phyloP scores from a whole-genome alignment of 2,329 filamentous ascomycete species.

The Eutypella sp. region DNA sequence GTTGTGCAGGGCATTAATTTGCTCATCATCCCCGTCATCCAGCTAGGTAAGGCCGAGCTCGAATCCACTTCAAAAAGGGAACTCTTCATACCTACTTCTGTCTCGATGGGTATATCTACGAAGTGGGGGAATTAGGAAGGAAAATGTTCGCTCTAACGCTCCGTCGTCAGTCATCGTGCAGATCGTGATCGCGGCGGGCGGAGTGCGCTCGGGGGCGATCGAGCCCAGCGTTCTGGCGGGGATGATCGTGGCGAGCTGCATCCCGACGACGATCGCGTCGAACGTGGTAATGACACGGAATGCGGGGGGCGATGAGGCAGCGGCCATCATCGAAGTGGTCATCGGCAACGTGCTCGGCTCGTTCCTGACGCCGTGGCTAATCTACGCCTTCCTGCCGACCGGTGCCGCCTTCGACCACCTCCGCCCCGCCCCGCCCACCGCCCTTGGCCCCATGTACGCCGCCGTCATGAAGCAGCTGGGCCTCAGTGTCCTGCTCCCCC shows the following conservation, averaged over 20 bases:
- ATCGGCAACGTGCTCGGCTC: slow-evolving; percentile 65
- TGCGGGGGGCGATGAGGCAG: slow-evolving; percentile 62
- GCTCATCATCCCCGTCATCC: slow-evolving; percentile 58
- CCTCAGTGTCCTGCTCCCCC: slow-evolving; percentile 60
- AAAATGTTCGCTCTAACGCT: too few relatives aligned
- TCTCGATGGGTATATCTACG: too few relatives aligned
- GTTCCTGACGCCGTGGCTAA: slow-evolving; percentile 60
- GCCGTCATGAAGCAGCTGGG: slow-evolving; percentile 65
- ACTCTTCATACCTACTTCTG: too few relatives aligned
- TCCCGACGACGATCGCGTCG: slow-evolving; percentile 67
- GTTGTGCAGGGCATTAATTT: slow-evolving; percentile 65
- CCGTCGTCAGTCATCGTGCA: slow-evolving; percentile 44
- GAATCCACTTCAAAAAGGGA: slow-evolving; percentile 3
- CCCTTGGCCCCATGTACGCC: slow-evolving; percentile 57
- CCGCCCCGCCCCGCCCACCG: slow-evolving; percentile 46
- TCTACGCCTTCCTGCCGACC: slow-evolving; percentile 55
- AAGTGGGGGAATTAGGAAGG: too few relatives aligned
- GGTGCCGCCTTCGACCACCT: slow-evolving; percentile 51
- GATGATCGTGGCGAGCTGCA: slow-evolving; percentile 61
- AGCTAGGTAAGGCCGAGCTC: slow-evolving; percentile 42
- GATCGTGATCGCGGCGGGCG: slow-evolving; percentile 42
- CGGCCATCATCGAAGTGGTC: slow-evolving; percentile 63
- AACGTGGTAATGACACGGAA: slow-evolving; percentile 71
- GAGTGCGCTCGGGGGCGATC: slow-evolving; percentile 49
- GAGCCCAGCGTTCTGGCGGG: slow-evolving; percentile 62